Evolutionary conservation across 2,329 filamentous ascomycete species (phyloP).

Genomic region (Triangularia verruculosa): DNA sequence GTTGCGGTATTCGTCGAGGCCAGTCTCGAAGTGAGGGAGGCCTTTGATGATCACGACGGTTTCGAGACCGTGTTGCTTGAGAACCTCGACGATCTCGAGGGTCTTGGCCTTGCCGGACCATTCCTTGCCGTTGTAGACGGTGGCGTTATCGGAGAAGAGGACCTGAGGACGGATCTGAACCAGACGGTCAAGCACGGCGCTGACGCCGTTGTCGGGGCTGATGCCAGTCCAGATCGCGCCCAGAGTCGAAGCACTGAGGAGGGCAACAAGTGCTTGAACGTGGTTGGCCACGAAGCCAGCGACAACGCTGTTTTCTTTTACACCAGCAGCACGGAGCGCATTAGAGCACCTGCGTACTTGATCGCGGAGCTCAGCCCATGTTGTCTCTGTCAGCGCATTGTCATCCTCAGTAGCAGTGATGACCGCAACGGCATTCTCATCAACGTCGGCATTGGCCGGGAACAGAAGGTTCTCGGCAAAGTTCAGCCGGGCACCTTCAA

Average conservation of each 20-base stretch:
- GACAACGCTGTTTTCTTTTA: conserved; percentile 57
- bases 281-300: conserved; percentile 86
- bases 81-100: conserved; percentile 65
- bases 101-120: conserved; percentile 81
- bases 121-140: conserved; percentile 85
- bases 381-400: conserved; percentile 53
- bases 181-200: conserved; percentile 83
- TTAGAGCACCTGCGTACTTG: conserved; percentile 70
- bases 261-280: conserved; percentile 78
- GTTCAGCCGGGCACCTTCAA: conserved; percentile 74
- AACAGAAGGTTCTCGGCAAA: conserved; percentile 95
- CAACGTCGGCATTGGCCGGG: conserved; percentile 55
- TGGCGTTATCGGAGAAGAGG: conserved; percentile 83
- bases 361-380: conserved; percentile 79
- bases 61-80: conserved; percentile 60
- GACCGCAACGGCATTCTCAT: conserved; percentile 64
- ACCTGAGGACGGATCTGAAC: conserved; percentile 80
- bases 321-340: conserved; percentile 63
- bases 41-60: conserved; percentile 73
- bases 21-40: conserved; percentile 44
- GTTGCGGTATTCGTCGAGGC: conserved; percentile 40
- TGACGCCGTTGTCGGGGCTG: conserved; percentile 87
- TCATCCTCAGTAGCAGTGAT: conserved; percentile 77
- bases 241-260: conserved; percentile 77
- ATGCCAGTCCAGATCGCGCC: conserved; percentile 93